Percentiles rank a stretch among this genome's conserved stretches.
These are phyloP conservation scores for Coemansia sp. DNA, from an alignment of 192 early-diverging fungal genomes.

Conservation along the genomic window DNA sequence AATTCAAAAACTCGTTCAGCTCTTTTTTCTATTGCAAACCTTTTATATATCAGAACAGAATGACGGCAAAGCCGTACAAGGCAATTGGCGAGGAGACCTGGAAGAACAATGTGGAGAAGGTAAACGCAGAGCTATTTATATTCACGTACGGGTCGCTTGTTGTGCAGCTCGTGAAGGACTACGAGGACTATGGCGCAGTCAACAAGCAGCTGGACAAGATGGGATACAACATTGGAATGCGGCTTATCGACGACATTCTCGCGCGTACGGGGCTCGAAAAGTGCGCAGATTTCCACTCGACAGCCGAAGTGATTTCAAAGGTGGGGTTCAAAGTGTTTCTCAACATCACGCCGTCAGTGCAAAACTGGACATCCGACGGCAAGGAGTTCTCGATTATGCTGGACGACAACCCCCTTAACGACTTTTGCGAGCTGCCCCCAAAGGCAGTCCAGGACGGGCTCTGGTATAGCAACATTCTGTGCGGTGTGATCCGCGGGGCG, in stretches of 20 bases:
- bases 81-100: constrained; percentile 92
- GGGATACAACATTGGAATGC: constrained; percentile 97
- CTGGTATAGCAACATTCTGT: constrained; percentile 97
- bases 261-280: constrained; percentile 66
- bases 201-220: constrained; percentile 98
- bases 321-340: constrained; percentile 97
- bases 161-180: constrained; percentile 91
- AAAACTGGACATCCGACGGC: constrained; percentile 79
- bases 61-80: constrained; percentile 68
- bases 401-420: constrained; percentile 96
- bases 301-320: constrained; percentile 94
- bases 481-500: constrained; percentile 91
- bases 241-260: constrained; percentile 95
- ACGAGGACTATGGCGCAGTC: constrained; percentile 88
- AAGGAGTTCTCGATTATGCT: constrained; percentile 93
- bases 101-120: constrained; percentile 94
- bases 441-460: constrained; percentile 72
- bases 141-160: constrained; percentile 98
- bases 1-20: too few species aligned
- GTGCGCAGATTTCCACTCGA: constrained; percentile 88
- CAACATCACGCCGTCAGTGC: constrained; percentile 81
- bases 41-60: too few species aligned
- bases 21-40: too few species aligned
- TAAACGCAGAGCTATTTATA: constrained; percentile 95
- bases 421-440: constrained; percentile 96